Evolutionary conservation across 805 yeast species (phyloP).

Genomic region (Candida xiaguanensis): DNA sequence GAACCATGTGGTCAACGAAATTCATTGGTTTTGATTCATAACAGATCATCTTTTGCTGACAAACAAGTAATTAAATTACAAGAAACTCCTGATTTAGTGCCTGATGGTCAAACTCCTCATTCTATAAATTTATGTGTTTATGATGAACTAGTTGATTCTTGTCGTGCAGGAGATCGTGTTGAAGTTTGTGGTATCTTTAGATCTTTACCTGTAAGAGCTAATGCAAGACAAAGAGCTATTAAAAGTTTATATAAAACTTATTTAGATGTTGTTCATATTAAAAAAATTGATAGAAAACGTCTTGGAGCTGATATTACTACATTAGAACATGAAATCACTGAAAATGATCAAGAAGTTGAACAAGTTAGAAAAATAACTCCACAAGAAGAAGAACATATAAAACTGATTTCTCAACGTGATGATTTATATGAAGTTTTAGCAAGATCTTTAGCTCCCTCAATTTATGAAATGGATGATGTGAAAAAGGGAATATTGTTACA

Average conservation of each 20-base stretch:
- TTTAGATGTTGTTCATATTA: constrained; percentile 89
- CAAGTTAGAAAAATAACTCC: constrained; percentile 67
- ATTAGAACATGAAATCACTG: constrained; percentile 45
- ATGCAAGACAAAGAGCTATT: constrained; percentile 77
- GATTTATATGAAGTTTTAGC: constrained; percentile 86
- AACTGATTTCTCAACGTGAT: constrained; percentile 56
- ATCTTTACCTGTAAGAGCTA: constrained; percentile 86
- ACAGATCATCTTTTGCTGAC: constrained; percentile 89
- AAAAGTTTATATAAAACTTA: constrained; percentile 88
- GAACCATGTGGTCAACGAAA: constrained; percentile 75
- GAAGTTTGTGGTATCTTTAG: constrained; percentile 95
- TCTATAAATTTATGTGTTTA: constrained; percentile 90
- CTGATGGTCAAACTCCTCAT: constrained; percentile 98
- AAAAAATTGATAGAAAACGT: constrained; percentile 77
- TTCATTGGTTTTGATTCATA: constrained; percentile 88
- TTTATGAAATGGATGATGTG: constrained; percentile 93
- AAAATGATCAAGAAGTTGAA: constrained; percentile 69
- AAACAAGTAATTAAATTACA: constrained; percentile 92
- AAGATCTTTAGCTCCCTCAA: constrained; percentile 94
- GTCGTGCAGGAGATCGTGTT: constrained; percentile 94
- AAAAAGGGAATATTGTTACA: constrained; percentile 92
- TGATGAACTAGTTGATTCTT: constrained; percentile 91
- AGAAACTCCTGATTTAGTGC: constrained; percentile 94
- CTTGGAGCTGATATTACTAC: constrained; percentile 79
- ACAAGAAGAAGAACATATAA: constrained; percentile 65